Evolutionary conservation across 768 basidiomycete genomes (phyloP).

Genomic region (Psilocybe cubensis): DNA sequence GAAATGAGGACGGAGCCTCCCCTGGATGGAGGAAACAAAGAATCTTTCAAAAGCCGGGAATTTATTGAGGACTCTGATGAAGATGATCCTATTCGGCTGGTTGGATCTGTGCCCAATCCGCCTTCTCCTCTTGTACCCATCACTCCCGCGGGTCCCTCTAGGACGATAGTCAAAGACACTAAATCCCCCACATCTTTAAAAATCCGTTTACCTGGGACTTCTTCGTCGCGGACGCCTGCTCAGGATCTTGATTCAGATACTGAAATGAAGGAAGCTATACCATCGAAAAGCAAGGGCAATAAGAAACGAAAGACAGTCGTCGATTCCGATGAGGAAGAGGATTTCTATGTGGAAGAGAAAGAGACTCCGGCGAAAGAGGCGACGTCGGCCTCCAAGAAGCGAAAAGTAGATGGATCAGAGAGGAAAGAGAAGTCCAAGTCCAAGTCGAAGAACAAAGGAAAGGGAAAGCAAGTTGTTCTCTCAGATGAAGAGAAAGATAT

Average conservation of each 20-base stretch:
- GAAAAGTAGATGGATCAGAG: slow-evolving; percentile 10
- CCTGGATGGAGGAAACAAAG: slow-evolving; percentile 26
- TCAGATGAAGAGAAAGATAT: slow-evolving; percentile 36
- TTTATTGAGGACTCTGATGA: slow-evolving; percentile 40
- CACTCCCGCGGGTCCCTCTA: neutral
- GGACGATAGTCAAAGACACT: neutral
- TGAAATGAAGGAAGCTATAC: slow-evolving; percentile 3
- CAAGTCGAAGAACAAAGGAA: slow-evolving; percentile 25
- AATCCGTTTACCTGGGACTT: neutral
- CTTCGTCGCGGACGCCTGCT: neutral
- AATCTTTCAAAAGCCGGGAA: slow-evolving; percentile 47
- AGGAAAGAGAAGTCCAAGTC: slow-evolving; percentile 16
- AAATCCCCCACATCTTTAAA: neutral
- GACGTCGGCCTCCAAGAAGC: slow-evolving; percentile 18
- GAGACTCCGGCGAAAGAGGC: slow-evolving; percentile 8
- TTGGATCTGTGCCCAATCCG: slow-evolving; percentile 9
- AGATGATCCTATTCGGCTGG: slow-evolving; percentile 15
- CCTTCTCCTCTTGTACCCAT: slow-evolving; percentile 21
- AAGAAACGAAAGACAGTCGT: slow-evolving; percentile 30
- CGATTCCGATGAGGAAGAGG: slow-evolving; percentile 23
- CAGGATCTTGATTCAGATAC: neutral
- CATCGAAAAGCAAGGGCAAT: slow-evolving; percentile 7
- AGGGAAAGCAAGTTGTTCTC: slow-evolving; percentile 28
- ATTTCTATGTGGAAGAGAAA: slow-evolving; percentile 10
- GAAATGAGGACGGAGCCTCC: slow-evolving; percentile 28